Base-by-base conservation (phyloP, 2,329 filamentous ascomycete species). In the Zalaria obscura region DNA sequence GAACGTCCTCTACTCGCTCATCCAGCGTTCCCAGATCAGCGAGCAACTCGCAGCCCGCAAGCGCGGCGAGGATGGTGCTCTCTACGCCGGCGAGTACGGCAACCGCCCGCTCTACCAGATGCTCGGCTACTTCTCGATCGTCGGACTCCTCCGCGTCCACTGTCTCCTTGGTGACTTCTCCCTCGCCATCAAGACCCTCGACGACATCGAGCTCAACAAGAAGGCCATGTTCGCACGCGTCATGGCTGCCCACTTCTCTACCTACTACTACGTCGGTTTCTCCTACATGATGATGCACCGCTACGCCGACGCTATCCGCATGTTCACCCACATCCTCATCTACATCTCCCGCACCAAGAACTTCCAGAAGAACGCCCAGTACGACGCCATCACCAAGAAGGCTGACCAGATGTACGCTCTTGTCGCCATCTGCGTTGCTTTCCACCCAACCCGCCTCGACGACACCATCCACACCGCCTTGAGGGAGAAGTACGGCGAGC, bases 231-330 rank as follows among this genome's bases (percentile, higher is more conserved):
- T 98, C 63, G 89, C 91, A 48, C 85, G 91, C 52, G 91, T 98
- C 63, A 96, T 98, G 91, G 89, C 91, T 41, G 91, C 91, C 44
- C 91, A 98, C 73, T 96, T 96, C 72, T 95, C 89, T 53, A 98
- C 91, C 51, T 98, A 96, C 78, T 98, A 98, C 78, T 96, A 96
- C 64, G 89, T 98, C 48, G 91, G 91, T 54, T 98, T 98, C 78
- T 93, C 86, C 53, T 98, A 98, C 81, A 96, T 98, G 89, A 98
- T 98, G 91, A 93, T 96, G 85, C 87, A 91, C 70, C 85, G 91
- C 62, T 98, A 98, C 64, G 85, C 87, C 66, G 91, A 98, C 67
- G 91, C 91, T 64, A 95, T 98, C 70, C 87, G 89, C 75, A 94
- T 95, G 82, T 98, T 98, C 79, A 93, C 85, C 74, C 91, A 98